Base-by-base conservation (phyloP, 495 filamentous ascomycete species). In the Aspergillus kassunensis region DNA sequence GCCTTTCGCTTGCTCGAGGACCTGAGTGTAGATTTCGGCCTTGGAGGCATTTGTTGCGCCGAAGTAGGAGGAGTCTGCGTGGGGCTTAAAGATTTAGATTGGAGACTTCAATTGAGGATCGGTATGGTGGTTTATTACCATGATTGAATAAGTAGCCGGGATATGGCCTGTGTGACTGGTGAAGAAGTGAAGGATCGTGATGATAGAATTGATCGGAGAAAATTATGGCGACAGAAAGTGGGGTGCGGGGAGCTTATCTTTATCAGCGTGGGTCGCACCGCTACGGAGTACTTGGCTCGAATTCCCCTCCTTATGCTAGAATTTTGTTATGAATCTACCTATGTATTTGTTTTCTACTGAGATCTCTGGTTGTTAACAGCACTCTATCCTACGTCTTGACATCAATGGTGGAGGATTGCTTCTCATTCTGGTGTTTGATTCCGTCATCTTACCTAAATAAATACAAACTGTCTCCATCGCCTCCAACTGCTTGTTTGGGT, bases 61-160 rank as follows among this genome's bases (percentile, higher is more conserved):
- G 70, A 96, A 96, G 56, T 80, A 88, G 18, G 89, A 89, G 20
- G 88, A 79, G 60, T 95, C 89, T 41, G 90, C 90, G 74, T 96
- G 91, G 40, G 91, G 88, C 91, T 95, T 49, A 3, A 15, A 7
- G 24, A 9, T 4, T 27, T 27, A 27, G 24, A 27, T n/a, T n/a
- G n/a, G n/a, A n/a, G n/a, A n/a, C n/a, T n/a, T n/a, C n/a, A n/a
- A n/a, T n/a, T n/a, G n/a, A n/a, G n/a, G n/a, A n/a, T n/a, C n/a
- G n/a, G n/a, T n/a, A n/a, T n/a, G n/a, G n/a, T n/a, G n/a, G n/a
- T n/a, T n/a, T n/a, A n/a, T n/a, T n/a, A n/a, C n/a, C n/a, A n/a
- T n/a, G n/a, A n/a, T n/a, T n/a, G n/a, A n/a, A n/a, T n/a, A n/a
- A n/a, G n/a, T n/a, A n/a, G n/a, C n/a, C n/a, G n/a, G n/a, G n/a